Evolutionary conservation across 2,329 filamentous ascomycete genomes (phyloP), one percentile per base, ranked within the genome.

Genomic region (Ceratocystis eucalypticola): DNA sequence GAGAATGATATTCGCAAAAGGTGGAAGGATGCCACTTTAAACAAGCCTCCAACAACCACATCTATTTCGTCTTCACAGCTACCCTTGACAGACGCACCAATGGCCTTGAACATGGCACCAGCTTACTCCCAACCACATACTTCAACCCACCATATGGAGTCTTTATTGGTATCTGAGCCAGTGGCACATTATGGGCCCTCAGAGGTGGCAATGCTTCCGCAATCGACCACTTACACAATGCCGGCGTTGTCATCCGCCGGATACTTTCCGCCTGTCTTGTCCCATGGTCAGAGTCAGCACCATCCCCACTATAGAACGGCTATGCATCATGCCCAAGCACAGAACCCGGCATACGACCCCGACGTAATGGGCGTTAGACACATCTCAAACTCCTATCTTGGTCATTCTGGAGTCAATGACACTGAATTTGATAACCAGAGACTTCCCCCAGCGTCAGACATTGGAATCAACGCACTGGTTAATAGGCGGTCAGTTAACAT

Each of bases 381-480:
- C 17, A 65, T 67, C 8, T 25, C 55, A 15, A 64, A 46, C 22
- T 37, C 59, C 4, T 68, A 66, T 72, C 62, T 75, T 77, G 61
- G 45, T 30, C 66, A 65, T 28, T 37, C 59, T 5, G 65, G 65
- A 20, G 59, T 69, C 74, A 76, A 7, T 77, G 79, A 69, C 74
- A 45, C 25, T 17, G n/a, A 67, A 30, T 67, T 65, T 61, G 55
- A 45, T n/a, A 37, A 53, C 6, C 66, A 67, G 12, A 61, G 44
- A 61, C 61, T 82, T 53, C 75, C 84, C 65, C 77, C 82, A 5
- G 82, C 80, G 69, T 79, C 80, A 62, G 83, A 85, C 70, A 85
- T 86, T 82, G 82, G 81, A 28, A 85, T 86, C 70, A 80, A 80
- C 64, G 76, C 80, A 63, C 80, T 85, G 67, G 82, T 85, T 70